These are phyloP conservation scores for Colletotrichum sp. DNA, from an alignment of 2,329 filamentous ascomycete genomes.

Conservation along the genomic window DNA sequence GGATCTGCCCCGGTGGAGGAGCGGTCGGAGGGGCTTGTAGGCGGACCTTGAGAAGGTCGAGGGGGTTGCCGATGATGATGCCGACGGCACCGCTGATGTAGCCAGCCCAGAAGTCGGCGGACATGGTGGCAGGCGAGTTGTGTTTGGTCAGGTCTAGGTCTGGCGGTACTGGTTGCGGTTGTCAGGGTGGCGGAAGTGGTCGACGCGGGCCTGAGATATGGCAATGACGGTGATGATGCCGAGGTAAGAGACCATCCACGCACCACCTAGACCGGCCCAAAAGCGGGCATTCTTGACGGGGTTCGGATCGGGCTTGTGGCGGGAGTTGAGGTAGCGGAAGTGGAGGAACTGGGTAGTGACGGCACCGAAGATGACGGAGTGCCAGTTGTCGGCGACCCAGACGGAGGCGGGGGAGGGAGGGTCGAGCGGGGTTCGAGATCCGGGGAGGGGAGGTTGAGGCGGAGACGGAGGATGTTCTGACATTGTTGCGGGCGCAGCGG, in stretches of 20 bases:
- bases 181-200: conserved; percentile 18
- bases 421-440: conserved; percentile 4
- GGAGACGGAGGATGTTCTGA: neutral
- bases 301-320: conserved; percentile 18
- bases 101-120: conserved; percentile 91
- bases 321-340: conserved; percentile 20
- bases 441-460: neutral
- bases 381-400: conserved; percentile 23
- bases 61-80: conserved; percentile 41
- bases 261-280: conserved; percentile 20
- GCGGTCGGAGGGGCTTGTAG: conserved; percentile 65
- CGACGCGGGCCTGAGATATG: conserved; percentile 15
- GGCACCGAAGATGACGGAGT: conserved; percentile 18
- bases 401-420: conserved; percentile 9
- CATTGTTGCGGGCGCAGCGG: neutral
- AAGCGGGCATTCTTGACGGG: conserved; percentile 23
- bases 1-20: conserved; percentile 12
- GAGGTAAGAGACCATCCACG: conserved; percentile 24
- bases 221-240: conserved; percentile 17
- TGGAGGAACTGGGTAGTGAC: conserved; percentile 18
- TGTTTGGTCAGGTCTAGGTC: neutral
- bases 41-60: conserved; percentile 70
- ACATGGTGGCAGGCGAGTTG: conserved; percentile 57
- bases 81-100: conserved; percentile 86
- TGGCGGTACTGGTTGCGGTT: conserved; percentile 2